A percentile compares a stretch with the other conserved stretches of the same genome.
These are phyloP conservation scores for Candida lessepsii DNA, from an alignment of 805 yeast species.

Conservation along the genomic window DNA sequence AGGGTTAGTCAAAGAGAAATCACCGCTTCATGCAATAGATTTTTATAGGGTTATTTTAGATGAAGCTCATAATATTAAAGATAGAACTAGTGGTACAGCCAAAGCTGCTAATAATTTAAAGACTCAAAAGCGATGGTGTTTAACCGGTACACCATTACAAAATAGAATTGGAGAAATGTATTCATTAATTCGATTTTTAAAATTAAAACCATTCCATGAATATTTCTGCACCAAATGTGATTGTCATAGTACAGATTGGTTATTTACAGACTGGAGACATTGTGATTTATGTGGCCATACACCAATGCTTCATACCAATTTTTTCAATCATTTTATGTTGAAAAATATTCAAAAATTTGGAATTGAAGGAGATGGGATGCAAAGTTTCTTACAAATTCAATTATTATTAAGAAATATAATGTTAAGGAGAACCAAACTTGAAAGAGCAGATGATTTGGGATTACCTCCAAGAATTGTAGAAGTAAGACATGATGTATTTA, in stretches of 20 bases:
- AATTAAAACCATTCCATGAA: conserved; percentile 79
- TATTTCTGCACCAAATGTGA: conserved; percentile 94
- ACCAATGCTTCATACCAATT: conserved; percentile 93
- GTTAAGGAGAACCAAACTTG: conserved; percentile 93
- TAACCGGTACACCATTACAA: conserved; percentile 95
- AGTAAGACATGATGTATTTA: conserved; percentile 81
- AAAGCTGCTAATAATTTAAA: conserved; percentile 78
- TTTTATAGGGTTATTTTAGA: conserved; percentile 88
- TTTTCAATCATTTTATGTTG: conserved; percentile 92
- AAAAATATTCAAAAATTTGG: conserved; percentile 90
- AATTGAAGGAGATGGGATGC: conserved; percentile 74
- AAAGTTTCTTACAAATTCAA: conserved; percentile 76
- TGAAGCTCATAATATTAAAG: conserved; percentile 97
- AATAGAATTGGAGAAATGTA: conserved; percentile 96
- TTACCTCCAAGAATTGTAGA: conserved; percentile 95
- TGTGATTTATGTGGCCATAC: conserved; percentile 89
- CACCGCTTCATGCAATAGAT: conserved; percentile 68
- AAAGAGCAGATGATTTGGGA: conserved; percentile 96
- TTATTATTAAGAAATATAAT: conserved; percentile 72
- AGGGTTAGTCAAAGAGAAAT: conserved; percentile 68
- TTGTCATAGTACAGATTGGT: conserved; percentile 82
- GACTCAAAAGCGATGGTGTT: conserved; percentile 81
- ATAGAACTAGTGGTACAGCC: conserved; percentile 89
- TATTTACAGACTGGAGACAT: conserved; percentile 73
- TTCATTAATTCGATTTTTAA: conserved; percentile 82